Percentiles rank a stretch among this genome's conserved stretches.
phyloP scores from a whole-genome alignment of 805 yeast genomes.

The Kluyveromyces lactis region DNA sequence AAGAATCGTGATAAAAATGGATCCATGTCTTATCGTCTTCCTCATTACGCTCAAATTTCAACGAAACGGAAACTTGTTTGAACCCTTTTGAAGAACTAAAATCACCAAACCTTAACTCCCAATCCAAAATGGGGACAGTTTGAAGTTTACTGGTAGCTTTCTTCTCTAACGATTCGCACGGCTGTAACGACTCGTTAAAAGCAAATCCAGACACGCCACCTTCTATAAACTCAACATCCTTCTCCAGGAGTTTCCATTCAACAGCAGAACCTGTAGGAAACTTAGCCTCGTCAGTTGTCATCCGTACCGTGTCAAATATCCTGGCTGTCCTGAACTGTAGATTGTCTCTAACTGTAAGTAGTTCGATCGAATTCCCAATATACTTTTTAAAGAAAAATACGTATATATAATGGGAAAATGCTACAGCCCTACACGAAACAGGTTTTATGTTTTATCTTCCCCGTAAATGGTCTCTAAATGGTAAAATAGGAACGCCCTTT shows the following conservation, averaged over 20 bases:
- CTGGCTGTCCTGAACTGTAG: too few relatives aligned
- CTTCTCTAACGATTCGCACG: constrained; percentile 1
- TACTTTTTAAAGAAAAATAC: too few relatives aligned
- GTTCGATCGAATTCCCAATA: too few relatives aligned
- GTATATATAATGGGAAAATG: too few relatives aligned
- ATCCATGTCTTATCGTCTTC: not conserved
- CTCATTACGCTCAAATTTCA: not conserved
- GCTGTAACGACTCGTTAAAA: not conserved
- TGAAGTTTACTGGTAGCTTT: not conserved
- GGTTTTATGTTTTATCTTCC: too few relatives aligned
- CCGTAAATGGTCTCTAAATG: too few relatives aligned
- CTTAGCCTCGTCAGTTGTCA: not conserved
- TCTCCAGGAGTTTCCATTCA: not conserved
- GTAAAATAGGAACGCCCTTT: too few relatives aligned
- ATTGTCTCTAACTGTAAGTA: too few relatives aligned
- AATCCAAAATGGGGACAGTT: not conserved
- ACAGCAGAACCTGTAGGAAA: not conserved
- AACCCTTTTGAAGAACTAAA: not conserved
- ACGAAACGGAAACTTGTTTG: not conserved
- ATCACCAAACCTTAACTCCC: constrained; percentile 2
- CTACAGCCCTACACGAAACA: too few relatives aligned
- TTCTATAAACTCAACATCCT: not conserved
- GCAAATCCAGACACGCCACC: not conserved
- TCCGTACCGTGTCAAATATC: too few relatives aligned
- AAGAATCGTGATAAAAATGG: not conserved